phyloP scores from a whole-genome alignment of 1,139 yeast species.

The Saccharomyces pastorianus region DNA sequence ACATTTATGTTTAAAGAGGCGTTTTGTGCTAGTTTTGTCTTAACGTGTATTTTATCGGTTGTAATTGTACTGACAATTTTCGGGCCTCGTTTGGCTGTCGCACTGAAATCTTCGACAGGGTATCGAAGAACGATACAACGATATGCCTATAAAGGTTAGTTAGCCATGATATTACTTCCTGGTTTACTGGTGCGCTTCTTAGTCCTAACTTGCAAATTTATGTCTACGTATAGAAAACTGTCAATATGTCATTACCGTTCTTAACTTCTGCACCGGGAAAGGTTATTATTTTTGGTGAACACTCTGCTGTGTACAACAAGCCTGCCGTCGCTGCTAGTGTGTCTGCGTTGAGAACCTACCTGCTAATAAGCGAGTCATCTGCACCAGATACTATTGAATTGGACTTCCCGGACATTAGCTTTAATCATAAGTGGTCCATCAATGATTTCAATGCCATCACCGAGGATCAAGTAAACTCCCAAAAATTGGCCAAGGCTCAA shows the following conservation, averaged over 20 bases:
- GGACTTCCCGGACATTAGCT: constrained; percentile 76
- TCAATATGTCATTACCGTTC: constrained; percentile 39
- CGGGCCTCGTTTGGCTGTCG: background rate
- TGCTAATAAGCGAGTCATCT: constrained; percentile 46
- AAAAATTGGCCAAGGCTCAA: constrained; percentile 9
- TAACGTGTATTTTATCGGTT: background rate
- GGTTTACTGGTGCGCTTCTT: background rate
- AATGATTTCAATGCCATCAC: constrained; percentile 10
- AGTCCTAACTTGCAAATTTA: background rate
- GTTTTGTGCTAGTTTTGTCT: background rate
- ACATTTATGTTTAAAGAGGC: background rate
- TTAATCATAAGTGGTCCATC: constrained; percentile 51
- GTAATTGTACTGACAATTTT: background rate
- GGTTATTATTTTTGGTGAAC: constrained; percentile 93
- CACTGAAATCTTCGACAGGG: background rate
- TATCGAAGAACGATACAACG: background rate
- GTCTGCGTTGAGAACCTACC: constrained; percentile 50
- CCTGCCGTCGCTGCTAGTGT: constrained; percentile 36
- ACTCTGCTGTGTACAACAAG: constrained; percentile 86
- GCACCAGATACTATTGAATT: constrained; percentile 41
- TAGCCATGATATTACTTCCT: background rate
- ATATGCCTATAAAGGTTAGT: background rate
- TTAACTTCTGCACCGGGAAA: constrained; percentile 93
- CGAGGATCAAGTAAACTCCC: background rate
- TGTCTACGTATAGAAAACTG: background rate